Evolutionary conservation across 2,329 filamentous ascomycete species (phyloP).

Genomic region (Myriosclerotinia scirpicola): DNA sequence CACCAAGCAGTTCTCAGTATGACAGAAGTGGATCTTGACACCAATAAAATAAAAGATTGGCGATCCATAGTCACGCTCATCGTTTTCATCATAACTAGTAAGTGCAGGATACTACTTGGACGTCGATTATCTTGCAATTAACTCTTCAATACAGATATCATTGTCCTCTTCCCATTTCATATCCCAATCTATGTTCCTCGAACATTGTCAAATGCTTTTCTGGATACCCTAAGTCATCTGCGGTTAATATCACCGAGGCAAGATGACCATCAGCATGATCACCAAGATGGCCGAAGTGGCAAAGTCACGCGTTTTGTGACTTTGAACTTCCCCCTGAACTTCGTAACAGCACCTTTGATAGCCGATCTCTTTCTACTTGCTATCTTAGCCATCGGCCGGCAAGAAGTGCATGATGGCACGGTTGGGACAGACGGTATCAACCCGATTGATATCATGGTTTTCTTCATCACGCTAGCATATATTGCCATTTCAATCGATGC

Average conservation of each 20-base stretch:
- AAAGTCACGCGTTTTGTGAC: constrained; percentile 47
- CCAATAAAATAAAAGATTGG: constrained; percentile 61
- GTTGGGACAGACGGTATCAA: constrained; percentile 64
- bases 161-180: constrained; percentile 68
- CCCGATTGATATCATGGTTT: constrained; percentile 71
- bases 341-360: constrained; percentile 68
- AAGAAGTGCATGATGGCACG: constrained; percentile 69
- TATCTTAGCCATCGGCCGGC: constrained; percentile 63
- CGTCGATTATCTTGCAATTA: neutral
- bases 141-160: constrained; percentile 52
- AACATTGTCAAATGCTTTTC: constrained; percentile 46
- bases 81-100: constrained; percentile 69
- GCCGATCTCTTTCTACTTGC: constrained; percentile 71
- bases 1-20: neutral
- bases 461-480: constrained; percentile 73
- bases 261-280: constrained; percentile 31
- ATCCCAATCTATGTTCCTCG: constrained; percentile 62
- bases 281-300: constrained; percentile 35
- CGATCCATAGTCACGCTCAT: constrained; percentile 69
- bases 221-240: constrained; percentile 46
- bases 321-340: constrained; percentile 64
- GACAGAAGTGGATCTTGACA: constrained; percentile 44
- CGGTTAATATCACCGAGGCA: constrained; percentile 54
- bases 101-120: constrained; percentile 42
- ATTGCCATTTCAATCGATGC: constrained; percentile 78